phyloP scores from a whole-genome alignment of 306 rosid genomes.

The Trichosanthes truncata region DNA sequence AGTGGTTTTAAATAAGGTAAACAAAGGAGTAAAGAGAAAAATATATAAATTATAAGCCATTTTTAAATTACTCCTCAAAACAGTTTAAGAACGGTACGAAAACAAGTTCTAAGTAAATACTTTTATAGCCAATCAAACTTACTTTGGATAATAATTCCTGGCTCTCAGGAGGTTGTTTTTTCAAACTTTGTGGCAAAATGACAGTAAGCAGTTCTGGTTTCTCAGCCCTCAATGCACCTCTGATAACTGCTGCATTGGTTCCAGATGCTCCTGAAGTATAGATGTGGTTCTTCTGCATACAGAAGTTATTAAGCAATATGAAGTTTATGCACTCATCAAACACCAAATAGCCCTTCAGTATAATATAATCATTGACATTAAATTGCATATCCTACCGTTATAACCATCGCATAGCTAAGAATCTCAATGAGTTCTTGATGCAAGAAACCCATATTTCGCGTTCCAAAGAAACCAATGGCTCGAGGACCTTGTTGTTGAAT shows the following conservation, averaged over 20 bases:
- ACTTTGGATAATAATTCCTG: conserved; percentile 94
- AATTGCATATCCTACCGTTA: conserved; percentile 60
- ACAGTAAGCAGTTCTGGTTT: conserved; percentile 96
- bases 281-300: conserved; percentile 82
- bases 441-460: conserved; percentile 99
- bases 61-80: not conserved
- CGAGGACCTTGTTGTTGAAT: conserved; percentile 99
- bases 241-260: conserved; percentile 97
- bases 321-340: conserved; percentile 8
- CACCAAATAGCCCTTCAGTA: not conserved
- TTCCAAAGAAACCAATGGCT: conserved; percentile 94
- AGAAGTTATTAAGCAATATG: conserved; percentile 12
- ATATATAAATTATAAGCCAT: not conserved
- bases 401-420: conserved; percentile 99
- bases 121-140: conserved; percentile 23
- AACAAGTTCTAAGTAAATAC: not conserved
- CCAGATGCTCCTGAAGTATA: conserved; percentile 99
- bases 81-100: not conserved
- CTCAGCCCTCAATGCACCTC: conserved; percentile 99
- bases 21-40: not conserved
- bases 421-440: conserved; percentile 97
- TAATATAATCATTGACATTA: not conserved
- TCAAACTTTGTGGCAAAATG: conserved; percentile 93
- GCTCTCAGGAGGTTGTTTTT: conserved; percentile 96
- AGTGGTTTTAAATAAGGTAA: not conserved